Evolutionary conservation across 2,329 filamentous ascomycete species (phyloP), one percentile per base, ranked within the genome.

Genomic region (Botryotinia globosa): DNA sequence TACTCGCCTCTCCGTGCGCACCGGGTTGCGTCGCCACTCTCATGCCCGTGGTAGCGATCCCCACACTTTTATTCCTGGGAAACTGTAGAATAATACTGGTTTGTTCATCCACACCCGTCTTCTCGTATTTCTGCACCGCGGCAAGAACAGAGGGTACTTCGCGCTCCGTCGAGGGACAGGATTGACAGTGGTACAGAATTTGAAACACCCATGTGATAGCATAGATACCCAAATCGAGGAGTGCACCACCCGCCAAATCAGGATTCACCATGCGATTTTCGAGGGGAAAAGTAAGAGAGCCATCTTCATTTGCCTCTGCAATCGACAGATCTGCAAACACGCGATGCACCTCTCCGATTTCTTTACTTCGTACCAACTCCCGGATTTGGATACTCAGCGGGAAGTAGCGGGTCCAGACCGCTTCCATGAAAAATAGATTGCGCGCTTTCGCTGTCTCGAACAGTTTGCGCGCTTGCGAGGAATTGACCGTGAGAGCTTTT

Each of bases 381-480:
- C 87, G 81, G 22, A 90, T 83, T 66, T 88, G 85, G 73, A 90
- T 85, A 64, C 87, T 89, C 2, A 92, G 79, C 0, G 91, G 91
- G 82, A 92, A 91, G 80, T 90, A 92, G 44, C 91, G 83, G 22
- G 90, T 92, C 90, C 90, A 92, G 8, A 92, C 89, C 8, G 89
- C 89, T 78, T 90, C 88, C 88, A 90, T 90, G 56, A 90, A 80
- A 82, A 87, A 86, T 76, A 89, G 76, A 72, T 85, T 85, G 82
- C 91, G 91, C 78, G 86, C 83, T 78, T 84, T 86, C 0, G 91
- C 90, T 56, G 86, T 87, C 74, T 89, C 85, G 64, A 86, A 85
- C 29, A 92, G 81, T 68, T 86, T 85, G 79, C 87, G 87, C 7
- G 88, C 82, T 78, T 92, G 90, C 42, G 85, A 84, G 1, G 90